These are phyloP conservation scores for Fragilariopsis cylindrus DNA, from an alignment of 108 stramenopile genomes.

Conservation along the genomic window DNA sequence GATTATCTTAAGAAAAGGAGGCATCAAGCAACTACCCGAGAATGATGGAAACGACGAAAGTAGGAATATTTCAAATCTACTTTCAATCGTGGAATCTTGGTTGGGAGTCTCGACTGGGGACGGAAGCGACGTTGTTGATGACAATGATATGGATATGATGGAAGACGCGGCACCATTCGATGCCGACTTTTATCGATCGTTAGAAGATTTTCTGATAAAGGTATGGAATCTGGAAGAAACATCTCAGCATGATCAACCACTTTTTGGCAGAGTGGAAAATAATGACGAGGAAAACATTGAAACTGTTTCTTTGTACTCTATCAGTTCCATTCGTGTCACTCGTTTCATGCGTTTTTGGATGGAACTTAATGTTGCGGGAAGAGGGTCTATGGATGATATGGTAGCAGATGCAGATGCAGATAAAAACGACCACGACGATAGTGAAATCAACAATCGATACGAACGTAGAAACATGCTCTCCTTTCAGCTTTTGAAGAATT, in stretches of 20 bases:
- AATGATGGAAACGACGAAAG: constrained; percentile 6
- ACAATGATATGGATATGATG: constrained; percentile 18
- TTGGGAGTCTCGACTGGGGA: constrained; percentile 27
- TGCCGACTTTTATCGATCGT: constrained; percentile 12
- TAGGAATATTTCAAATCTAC: background rate
- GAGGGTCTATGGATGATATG: background rate
- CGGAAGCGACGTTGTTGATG: background rate
- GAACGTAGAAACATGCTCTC: constrained; percentile 10
- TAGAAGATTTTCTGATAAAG: constrained; percentile 24
- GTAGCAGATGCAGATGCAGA: constrained; percentile 4
- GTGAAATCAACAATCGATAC: too few species aligned
- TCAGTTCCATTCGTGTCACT: constrained; percentile 32
- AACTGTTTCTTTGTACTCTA: constrained; percentile 24
- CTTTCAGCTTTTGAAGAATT: constrained; percentile 20
- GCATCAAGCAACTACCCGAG: constrained; percentile 11
- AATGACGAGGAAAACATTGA: constrained; percentile 10
- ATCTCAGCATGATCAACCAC: constrained; percentile 14
- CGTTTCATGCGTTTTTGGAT: constrained; percentile 36
- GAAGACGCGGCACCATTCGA: constrained; percentile 32
- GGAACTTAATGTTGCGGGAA: constrained; percentile 38
- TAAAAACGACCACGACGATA: background rate
- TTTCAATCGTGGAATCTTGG: constrained; percentile 41
- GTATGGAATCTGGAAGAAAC: constrained; percentile 33
- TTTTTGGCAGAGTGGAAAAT: constrained; percentile 3
- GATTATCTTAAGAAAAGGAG: constrained; percentile 15